phyloP scores from a whole-genome alignment of 345 rosid species.

The Salix suchowensis region DNA sequence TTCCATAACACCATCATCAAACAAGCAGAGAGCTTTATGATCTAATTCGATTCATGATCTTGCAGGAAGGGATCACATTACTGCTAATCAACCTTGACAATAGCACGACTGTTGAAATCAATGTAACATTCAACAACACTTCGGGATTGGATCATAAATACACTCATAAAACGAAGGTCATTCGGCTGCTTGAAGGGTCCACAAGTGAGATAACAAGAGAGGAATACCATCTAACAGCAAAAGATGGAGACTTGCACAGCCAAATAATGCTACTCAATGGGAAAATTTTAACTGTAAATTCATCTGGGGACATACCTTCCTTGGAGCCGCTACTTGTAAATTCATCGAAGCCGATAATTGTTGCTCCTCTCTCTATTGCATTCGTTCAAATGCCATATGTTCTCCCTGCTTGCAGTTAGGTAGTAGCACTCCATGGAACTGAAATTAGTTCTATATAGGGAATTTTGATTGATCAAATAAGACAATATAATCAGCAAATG shows the following conservation, averaged over 20 bases:
- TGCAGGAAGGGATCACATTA: constrained; percentile 71
- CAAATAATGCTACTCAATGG: constrained; percentile 79
- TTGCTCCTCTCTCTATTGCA: constrained; percentile 64
- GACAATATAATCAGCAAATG: constrained; percentile 2
- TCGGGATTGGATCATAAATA: constrained; percentile 23
- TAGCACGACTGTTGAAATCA: constrained; percentile 45
- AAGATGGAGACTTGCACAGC: constrained; percentile 77
- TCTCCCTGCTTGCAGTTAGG: constrained; percentile 52
- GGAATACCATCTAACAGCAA: constrained; percentile 76
- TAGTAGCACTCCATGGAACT: constrained; percentile 3
- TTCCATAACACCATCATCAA: not conserved
- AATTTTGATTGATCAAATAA: constrained; percentile 7
- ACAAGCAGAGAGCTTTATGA: not conserved
- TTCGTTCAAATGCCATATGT: constrained; percentile 53
- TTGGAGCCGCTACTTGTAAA: constrained; percentile 49
- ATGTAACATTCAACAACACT: constrained; percentile 35
- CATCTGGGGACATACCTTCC: constrained; percentile 61
- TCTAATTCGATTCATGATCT: constrained; percentile 11
- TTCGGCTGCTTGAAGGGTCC: constrained; percentile 19
- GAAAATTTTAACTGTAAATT: constrained; percentile 48
- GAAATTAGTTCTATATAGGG: constrained; percentile 10
- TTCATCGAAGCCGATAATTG: constrained; percentile 40
- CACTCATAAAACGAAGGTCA: constrained; percentile 16
- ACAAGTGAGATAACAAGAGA: constrained; percentile 41
- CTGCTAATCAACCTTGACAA: constrained; percentile 72